Evolutionary conservation across 1,139 yeast species (phyloP), one percentile per base, ranked within the genome.

Genomic region (Maudiozyma humilis): DNA sequence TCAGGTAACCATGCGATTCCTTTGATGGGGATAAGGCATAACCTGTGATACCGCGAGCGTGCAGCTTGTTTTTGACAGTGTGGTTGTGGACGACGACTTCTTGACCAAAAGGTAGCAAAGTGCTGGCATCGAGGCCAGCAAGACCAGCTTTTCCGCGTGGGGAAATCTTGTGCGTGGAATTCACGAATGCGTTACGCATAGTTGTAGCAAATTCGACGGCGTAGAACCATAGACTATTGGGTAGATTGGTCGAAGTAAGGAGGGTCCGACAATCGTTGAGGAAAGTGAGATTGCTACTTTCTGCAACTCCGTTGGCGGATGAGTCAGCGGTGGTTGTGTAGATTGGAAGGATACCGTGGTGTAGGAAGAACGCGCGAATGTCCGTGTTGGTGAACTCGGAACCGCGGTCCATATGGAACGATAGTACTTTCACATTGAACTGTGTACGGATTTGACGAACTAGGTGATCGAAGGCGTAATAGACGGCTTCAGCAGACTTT

Each of bases 291-390:
- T 48, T 46, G n/a, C 36, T 18, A 16, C 52, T 25, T 38, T 48
- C 51, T 14, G 50, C 52, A 20, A 49, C 38, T 15, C 49, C 50
- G 27, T 43, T 33, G 3, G 51, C 37, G 3, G 36, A n/a, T 6
- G 47, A 48, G 31, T 44, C 49, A 10, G 32, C 44, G 4, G 35
- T 27, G 12, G 48, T 34, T 3, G 44, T 48, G 34, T 41, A 48
- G 1, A 37, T 31, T 2, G 43, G 33, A 6, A 16, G 25, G 12
- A 48, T 48, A 17, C 51, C 52, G 25, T 42, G 30, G 8, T 40
- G 17, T 13, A 13, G 36, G 10, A 44, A 35, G 31, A 23, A 44
- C 1, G 17, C 20, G 8, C 30, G 25, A 2, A 44, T 27, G 4
- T 25, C 15, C 2, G 34, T 13, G 25, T 44, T 49, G 10, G 47